Conservation (phyloP, 768 basidiomycete species). For the Naganishia friedmannii region DNA sequence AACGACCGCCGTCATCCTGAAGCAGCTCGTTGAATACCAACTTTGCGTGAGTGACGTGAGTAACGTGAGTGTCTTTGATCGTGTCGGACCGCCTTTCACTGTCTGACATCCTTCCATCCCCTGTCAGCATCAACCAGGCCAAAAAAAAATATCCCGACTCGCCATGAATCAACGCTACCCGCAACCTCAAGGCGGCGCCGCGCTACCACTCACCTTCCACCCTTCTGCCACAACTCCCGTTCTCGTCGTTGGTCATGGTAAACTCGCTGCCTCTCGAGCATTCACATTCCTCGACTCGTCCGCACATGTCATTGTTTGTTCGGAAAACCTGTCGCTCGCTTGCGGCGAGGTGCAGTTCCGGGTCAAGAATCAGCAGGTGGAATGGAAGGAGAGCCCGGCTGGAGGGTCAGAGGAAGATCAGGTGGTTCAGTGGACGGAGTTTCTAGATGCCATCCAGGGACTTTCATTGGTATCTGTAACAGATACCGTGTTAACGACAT, state of each 20-base stretch:
- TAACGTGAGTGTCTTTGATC: too few species aligned
- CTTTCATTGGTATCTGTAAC: slow-evolving; percentile 72
- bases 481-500: slow-evolving; percentile 62
- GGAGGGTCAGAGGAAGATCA: slow-evolving; percentile 18
- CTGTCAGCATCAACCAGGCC: neutral
- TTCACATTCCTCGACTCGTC: slow-evolving; percentile 79
- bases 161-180: slow-evolving; percentile 34
- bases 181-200: slow-evolving; percentile 59
- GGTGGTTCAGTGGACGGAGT: slow-evolving; percentile 57
- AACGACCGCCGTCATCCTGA: too few species aligned
- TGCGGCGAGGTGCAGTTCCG: slow-evolving; percentile 74
- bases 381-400: slow-evolving; percentile 56
- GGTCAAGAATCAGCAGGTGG: slow-evolving; percentile 59
- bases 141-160: neutral
- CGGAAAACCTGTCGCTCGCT: slow-evolving; percentile 57
- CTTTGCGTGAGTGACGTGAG: too few species aligned
- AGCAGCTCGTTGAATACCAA: too few species aligned
- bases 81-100: too few species aligned
- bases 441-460: slow-evolving; percentile 50
- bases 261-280: slow-evolving; percentile 78
- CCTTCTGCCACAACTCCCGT: slow-evolving; percentile 55
- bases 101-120: too few species aligned
- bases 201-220: slow-evolving; percentile 74
- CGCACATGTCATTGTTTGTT: slow-evolving; percentile 64
- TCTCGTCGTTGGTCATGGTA: slow-evolving; percentile 73